These are phyloP conservation scores for Cyclaneusma minus DNA, from an alignment of 2,329 filamentous ascomycete genomes.

Conservation along the genomic window DNA sequence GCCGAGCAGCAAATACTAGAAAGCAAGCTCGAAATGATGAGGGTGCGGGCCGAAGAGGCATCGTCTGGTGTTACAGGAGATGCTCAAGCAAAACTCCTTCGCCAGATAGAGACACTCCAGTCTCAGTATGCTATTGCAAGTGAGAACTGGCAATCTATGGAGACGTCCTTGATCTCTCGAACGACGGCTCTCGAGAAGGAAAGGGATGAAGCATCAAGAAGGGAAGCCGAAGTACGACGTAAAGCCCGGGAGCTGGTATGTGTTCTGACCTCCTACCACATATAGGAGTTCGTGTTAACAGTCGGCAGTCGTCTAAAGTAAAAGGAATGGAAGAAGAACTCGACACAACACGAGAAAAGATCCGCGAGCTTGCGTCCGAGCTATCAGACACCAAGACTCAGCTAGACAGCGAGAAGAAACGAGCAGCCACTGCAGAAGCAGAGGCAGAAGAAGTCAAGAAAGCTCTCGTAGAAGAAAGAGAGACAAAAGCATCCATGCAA, in stretches of 20 bases:
- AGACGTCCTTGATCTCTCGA: slow-evolving; percentile 67
- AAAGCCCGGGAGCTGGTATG: slow-evolving; percentile 77
- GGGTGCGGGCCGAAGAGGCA: slow-evolving; percentile 73
- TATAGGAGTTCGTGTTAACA: slow-evolving; percentile 13
- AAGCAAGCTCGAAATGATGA: slow-evolving; percentile 77
- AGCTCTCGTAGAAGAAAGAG: slow-evolving; percentile 42
- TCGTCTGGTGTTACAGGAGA: slow-evolving; percentile 71
- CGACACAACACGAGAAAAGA: slow-evolving; percentile 48
- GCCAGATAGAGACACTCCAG: slow-evolving; percentile 90
- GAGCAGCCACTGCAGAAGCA: slow-evolving; percentile 49
- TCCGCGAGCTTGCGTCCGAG: slow-evolving; percentile 50
- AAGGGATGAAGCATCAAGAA: slow-evolving; percentile 67
- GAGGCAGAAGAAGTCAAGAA: slow-evolving; percentile 42
- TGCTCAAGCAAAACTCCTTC: slow-evolving; percentile 73
- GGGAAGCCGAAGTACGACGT: slow-evolving; percentile 75
- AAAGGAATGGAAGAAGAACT: slow-evolving; percentile 62
- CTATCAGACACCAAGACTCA: slow-evolving; percentile 42
- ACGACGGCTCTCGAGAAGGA: slow-evolving; percentile 74
- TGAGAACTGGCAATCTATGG: slow-evolving; percentile 96
- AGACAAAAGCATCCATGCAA: slow-evolving; percentile 37
- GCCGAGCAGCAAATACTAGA: slow-evolving; percentile 67
- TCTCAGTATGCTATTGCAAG: slow-evolving; percentile 89
- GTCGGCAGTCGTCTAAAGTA: slow-evolving; percentile 42
- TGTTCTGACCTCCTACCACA: slow-evolving; percentile 6
- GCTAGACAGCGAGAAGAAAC: slow-evolving; percentile 44